phyloP scores from a whole-genome alignment of 2,329 filamentous ascomycete genomes.

The Fusarium tuaranense region DNA sequence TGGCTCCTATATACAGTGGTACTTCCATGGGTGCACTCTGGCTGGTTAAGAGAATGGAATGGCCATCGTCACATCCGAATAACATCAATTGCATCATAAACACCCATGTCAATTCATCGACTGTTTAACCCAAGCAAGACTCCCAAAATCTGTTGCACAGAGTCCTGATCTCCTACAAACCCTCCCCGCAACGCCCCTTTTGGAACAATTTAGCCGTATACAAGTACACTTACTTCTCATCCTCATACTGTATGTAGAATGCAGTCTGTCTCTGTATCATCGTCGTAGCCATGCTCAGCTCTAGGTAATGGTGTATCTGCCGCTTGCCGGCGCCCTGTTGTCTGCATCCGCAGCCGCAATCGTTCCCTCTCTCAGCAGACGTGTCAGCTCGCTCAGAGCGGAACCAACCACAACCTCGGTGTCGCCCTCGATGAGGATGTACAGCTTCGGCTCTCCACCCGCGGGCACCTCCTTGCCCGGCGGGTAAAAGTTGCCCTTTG shows the following conservation, averaged over 20 bases:
- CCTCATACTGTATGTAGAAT: background rate
- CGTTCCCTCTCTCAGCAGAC: slow-evolving; percentile 89
- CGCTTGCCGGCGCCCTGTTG: slow-evolving; percentile 79
- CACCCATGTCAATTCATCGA: background rate
- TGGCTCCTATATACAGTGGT: background rate
- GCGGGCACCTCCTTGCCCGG: slow-evolving; percentile 82
- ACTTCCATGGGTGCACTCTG: background rate
- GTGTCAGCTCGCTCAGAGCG: slow-evolving; percentile 90
- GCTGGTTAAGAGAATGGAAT: background rate
- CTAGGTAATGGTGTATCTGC: slow-evolving; percentile 87
- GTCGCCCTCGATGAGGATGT: slow-evolving; percentile 97
- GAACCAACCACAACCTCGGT: slow-evolving; percentile 92
- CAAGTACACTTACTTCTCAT: background rate
- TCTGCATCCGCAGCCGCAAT: slow-evolving; percentile 91
- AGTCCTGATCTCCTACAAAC: background rate
- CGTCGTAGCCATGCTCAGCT: slow-evolving; percentile 22
- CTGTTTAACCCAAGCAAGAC: slow-evolving; percentile 25
- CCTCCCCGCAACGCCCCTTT: slow-evolving; percentile 7
- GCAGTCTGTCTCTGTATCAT: background rate
- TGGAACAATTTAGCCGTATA: background rate
- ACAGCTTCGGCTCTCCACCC: slow-evolving; percentile 89
- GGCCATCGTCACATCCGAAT: background rate
- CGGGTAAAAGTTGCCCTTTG: slow-evolving; percentile 92
- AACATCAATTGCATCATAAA: background rate
- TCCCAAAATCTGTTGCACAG: slow-evolving; percentile 27